Evolutionary conservation across 2,329 filamentous ascomycete species (phyloP), one percentile per base, ranked within the genome.

Genomic region (Neofusicoccum parvum): DNA sequence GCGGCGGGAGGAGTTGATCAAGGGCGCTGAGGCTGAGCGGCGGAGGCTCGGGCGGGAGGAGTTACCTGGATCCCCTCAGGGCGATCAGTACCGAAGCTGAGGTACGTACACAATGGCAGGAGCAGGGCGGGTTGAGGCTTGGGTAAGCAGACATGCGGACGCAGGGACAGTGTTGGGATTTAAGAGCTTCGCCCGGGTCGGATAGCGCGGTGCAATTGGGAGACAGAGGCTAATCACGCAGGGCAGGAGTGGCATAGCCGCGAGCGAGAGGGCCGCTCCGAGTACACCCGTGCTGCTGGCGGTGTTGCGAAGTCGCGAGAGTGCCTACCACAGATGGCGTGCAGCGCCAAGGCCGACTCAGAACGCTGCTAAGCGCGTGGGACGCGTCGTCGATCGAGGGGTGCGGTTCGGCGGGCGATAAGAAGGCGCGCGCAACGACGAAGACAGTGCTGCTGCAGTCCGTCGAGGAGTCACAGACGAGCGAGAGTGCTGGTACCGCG

Each of bases 141-240:
- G 56, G 43, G 56, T 48, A 60, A 60, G 56, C 56, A 48, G 27
- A 36, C 41, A 45, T 45, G 56, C 12, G 48, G 46, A 36, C n/a
- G 59, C 59, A 62, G 59, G 59, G 59, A 62, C 59, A 32, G 45
- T 41, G 59, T 50, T 62, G 59, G 59, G 59, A 41, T 62, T 41
- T 62, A 62, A 51, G 37, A 51, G 34, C 41, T 37, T 36, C 41
- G n/a, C n/a, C 41, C 27, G 12, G 37, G 39, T 37, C 56, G 43
- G 56, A 17, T 60, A 60, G 56, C 56, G 43, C 43, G 41, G 43
- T 14, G 23, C 14, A 15, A 36, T 14, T 37, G 41, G 41, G 3
- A 7, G 27, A 14, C 41, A 36, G 27, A 3, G 12, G 27, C 11
- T 45, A 37, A 37, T 60, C 54, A 36, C 20, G 53, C 53, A 43